A percentile compares a stretch with the other conserved stretches of the same genome.
phyloP scores from a whole-genome alignment of 1,139 yeast genomes.

The Suhomyces taliae region DNA sequence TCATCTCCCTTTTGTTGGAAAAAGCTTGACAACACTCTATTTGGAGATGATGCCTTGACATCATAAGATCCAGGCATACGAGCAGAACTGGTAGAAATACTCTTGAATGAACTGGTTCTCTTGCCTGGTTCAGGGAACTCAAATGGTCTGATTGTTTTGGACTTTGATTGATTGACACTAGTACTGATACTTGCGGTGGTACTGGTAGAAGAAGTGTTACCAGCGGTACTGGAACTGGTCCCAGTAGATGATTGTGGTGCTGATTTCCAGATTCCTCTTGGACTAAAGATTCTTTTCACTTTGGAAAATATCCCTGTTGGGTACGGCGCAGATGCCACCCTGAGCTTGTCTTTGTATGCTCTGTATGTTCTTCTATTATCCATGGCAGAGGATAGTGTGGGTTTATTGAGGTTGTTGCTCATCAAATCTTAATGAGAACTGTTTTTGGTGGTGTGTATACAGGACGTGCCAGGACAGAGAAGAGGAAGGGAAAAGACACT shows the following conservation, averaged over 20 bases:
- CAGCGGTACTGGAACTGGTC: background rate
- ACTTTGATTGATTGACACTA: no score
- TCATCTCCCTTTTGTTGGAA: conserved; percentile 73
- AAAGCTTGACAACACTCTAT: conserved; percentile 67
- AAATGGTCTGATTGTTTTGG: conserved; percentile 8
- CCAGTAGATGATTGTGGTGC: background rate
- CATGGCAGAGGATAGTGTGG: conserved; percentile 22
- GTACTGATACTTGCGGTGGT: no score
- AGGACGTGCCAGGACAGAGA: no score
- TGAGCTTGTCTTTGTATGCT: conserved; percentile 27
- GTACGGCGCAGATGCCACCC: conserved; percentile 22
- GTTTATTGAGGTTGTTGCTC: background rate
- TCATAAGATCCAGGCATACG: conserved; percentile 12
- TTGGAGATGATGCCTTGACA: conserved; percentile 27
- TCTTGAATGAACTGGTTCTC: conserved; percentile 7
- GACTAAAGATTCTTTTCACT: conserved; percentile 31
- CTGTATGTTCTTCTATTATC: conserved; percentile 44
- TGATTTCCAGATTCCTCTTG: conserved; percentile 3
- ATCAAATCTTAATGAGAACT: no score
- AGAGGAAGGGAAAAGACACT: no score
- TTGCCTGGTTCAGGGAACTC: conserved; percentile 15
- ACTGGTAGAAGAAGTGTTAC: no score
- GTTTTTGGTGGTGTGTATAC: no score
- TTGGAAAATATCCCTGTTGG: conserved; percentile 31
- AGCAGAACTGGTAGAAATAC: background rate